Evolutionary conservation across 2,329 filamentous ascomycete species (phyloP).

Genomic region (Hypoxylon sp.): DNA sequence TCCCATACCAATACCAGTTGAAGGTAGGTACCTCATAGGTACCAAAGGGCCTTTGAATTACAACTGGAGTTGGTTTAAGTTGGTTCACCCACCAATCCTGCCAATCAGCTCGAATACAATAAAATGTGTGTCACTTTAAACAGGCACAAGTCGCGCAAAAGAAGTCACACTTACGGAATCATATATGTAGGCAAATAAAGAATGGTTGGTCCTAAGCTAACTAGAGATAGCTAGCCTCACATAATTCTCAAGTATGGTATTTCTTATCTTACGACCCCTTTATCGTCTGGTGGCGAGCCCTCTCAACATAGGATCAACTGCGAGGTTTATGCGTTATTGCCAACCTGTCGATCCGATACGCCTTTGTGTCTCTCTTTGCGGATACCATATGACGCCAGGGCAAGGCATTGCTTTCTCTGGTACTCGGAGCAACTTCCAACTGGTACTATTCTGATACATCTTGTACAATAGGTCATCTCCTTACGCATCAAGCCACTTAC

Average conservation of each 20-base stretch:
- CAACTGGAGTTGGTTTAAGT: too few species aligned
- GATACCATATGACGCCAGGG: slow-evolving; percentile 23
- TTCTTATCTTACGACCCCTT: slow-evolving; percentile 19
- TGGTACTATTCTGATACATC: slow-evolving; percentile 14
- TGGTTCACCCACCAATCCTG: slow-evolving; percentile 18
- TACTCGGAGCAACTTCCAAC: slow-evolving; percentile 20
- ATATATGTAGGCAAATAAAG: background rate
- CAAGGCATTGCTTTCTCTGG: slow-evolving; percentile 10
- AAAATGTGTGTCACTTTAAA: slow-evolving; percentile 5
- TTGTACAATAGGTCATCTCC: background rate
- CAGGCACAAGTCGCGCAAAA: slow-evolving; percentile 48
- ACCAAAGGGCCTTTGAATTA: background rate
- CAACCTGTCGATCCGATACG: slow-evolving; percentile 27
- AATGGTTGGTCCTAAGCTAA: slow-evolving; percentile 1
- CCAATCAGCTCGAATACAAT: slow-evolving; percentile 14
- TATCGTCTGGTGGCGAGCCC: slow-evolving; percentile 32
- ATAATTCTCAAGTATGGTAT: background rate
- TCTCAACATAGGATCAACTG: slow-evolving; percentile 12
- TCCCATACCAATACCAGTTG: background rate
- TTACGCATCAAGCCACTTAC: background rate
- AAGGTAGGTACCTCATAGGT: background rate
- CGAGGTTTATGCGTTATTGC: slow-evolving; percentile 38
- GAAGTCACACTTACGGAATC: background rate
- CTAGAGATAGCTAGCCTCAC: slow-evolving; percentile 14
- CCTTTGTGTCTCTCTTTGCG: slow-evolving; percentile 25